phyloP scores from a whole-genome alignment of 192 early-diverging fungal species.

The Coemansia sp. region DNA sequence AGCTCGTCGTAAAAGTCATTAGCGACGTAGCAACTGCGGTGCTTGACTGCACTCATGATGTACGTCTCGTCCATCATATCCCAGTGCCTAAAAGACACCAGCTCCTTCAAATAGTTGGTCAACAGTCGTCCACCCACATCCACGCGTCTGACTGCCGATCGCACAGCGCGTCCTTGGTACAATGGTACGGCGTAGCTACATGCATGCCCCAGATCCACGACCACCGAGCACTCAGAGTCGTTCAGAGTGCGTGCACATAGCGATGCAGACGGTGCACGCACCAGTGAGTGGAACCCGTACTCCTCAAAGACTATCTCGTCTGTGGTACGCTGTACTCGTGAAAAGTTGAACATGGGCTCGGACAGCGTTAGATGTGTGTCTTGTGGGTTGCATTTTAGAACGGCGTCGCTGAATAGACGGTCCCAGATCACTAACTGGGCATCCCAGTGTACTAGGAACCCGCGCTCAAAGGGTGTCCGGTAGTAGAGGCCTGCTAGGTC shows the following conservation, averaged over 20 bases:
- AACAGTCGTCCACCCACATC: slow-evolving; percentile 84
- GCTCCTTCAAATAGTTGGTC: slow-evolving; percentile 85
- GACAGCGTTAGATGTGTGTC: slow-evolving; percentile 63
- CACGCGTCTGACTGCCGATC: slow-evolving; percentile 61
- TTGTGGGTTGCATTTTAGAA: slow-evolving; percentile 60
- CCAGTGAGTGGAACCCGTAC: slow-evolving; percentile 60
- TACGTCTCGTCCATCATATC: slow-evolving; percentile 94
- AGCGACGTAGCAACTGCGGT: slow-evolving; percentile 77
- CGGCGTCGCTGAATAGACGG: slow-evolving; percentile 60
- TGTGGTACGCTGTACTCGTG: slow-evolving; percentile 61
- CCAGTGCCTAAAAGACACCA: slow-evolving; percentile 89
- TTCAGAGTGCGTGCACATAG: slow-evolving; percentile 11
- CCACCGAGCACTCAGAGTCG: slow-evolving; percentile 56
- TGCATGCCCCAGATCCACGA: slow-evolving; percentile 80
- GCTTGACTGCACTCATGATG: slow-evolving; percentile 81
- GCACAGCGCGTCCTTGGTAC: slow-evolving; percentile 52
- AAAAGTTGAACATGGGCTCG: slow-evolving; percentile 79
- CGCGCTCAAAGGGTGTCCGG: slow-evolving; percentile 78
- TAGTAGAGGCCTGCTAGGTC: slow-evolving; percentile 73
- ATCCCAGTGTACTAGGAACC: slow-evolving; percentile 75
- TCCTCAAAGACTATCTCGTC: slow-evolving; percentile 88
- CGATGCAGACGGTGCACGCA: slow-evolving; percentile 22
- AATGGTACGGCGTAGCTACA: slow-evolving; percentile 78
- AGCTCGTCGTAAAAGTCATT: slow-evolving; percentile 62
- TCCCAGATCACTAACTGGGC: slow-evolving; percentile 77